Evolutionary conservation across 331 rosid species (phyloP).

Genomic region (Prunus yedoensis): DNA sequence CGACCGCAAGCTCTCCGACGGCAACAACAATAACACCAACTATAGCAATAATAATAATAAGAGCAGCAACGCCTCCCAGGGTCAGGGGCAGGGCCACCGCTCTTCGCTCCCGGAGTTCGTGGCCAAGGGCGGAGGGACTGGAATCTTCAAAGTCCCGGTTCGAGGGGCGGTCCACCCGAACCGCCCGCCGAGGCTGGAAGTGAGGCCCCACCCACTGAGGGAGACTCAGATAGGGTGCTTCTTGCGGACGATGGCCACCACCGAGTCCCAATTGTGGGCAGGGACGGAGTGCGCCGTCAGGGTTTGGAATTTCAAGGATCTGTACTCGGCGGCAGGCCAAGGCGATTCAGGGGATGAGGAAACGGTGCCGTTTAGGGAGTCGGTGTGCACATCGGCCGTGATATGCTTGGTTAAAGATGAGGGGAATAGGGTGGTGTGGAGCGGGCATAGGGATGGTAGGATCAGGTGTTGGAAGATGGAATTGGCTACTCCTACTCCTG

Average conservation of each 20-base stretch:
- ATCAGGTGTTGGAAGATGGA: slow-evolving; percentile 84
- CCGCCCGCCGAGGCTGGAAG: slow-evolving; percentile 77
- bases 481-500: not conserved
- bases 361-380: slow-evolving; percentile 72
- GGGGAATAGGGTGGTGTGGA: slow-evolving; percentile 68
- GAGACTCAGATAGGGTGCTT: slow-evolving; percentile 84
- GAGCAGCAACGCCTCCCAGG: not conserved
- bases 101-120: slow-evolving; percentile 60
- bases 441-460: slow-evolving; percentile 87
- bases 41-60: not conserved
- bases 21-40: not conserved
- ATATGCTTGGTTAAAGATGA: slow-evolving; percentile 79
- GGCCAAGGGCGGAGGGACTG: slow-evolving; percentile 73
- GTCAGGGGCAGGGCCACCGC: not conserved
- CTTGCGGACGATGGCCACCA: slow-evolving; percentile 55
- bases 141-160: slow-evolving; percentile 59
- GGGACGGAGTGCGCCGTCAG: slow-evolving; percentile 71
- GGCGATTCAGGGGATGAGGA: slow-evolving; percentile 58
- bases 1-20: slow-evolving; percentile 71
- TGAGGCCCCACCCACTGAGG: slow-evolving; percentile 85
- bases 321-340: slow-evolving; percentile 46
- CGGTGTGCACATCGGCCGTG: slow-evolving; percentile 57
- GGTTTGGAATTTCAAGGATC: slow-evolving; percentile 67
- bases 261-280: slow-evolving; percentile 77
- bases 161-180: slow-evolving; percentile 70